Percentiles rank a stretch among this genome's conserved stretches.
Evolutionary conservation across 768 basidiomycete genomes (phyloP).

Genomic region (Pleurotus tuoliensis): DNA sequence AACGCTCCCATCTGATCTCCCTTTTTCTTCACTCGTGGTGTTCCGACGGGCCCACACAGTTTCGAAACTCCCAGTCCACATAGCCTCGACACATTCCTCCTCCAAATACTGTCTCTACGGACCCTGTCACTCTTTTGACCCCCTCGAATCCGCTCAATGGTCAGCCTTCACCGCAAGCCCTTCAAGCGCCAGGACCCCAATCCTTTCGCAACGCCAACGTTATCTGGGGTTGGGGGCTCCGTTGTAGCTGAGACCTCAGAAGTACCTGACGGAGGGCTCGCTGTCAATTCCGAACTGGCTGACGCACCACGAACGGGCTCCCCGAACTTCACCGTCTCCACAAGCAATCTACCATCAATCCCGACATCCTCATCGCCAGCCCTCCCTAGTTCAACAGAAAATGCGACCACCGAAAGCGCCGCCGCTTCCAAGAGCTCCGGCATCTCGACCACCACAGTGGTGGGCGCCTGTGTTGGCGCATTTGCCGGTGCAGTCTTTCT

Average conservation of each 20-base stretch:
- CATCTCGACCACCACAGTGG: conserved; percentile 49
- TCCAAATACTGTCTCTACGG: background rate
- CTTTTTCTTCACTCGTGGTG: too few species aligned
- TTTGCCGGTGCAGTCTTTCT: conserved; percentile 51
- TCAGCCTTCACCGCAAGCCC: conserved; percentile 1
- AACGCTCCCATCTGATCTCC: too few species aligned
- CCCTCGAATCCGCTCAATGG: background rate
- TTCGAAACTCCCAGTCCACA: background rate
- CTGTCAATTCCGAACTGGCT: too few species aligned
- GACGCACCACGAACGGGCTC: background rate
- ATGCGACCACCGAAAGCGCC: background rate
- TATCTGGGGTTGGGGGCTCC: background rate
- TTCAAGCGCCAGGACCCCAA: background rate
- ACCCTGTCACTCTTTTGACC: conserved; percentile 6
- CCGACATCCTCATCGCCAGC: background rate
- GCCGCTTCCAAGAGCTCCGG: conserved; percentile 1
- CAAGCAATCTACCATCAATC: background rate
- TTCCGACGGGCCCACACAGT: too few species aligned
- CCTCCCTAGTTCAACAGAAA: background rate
- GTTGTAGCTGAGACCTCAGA: background rate
- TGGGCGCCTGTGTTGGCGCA: conserved; percentile 62
- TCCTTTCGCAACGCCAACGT: background rate
- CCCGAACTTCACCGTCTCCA: background rate
- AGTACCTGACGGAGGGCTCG: background rate
- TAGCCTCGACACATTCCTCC: background rate